These are phyloP conservation scores for Lizonia empirigonia DNA, from an alignment of 2,329 filamentous ascomycete species.

Conservation along the genomic window DNA sequence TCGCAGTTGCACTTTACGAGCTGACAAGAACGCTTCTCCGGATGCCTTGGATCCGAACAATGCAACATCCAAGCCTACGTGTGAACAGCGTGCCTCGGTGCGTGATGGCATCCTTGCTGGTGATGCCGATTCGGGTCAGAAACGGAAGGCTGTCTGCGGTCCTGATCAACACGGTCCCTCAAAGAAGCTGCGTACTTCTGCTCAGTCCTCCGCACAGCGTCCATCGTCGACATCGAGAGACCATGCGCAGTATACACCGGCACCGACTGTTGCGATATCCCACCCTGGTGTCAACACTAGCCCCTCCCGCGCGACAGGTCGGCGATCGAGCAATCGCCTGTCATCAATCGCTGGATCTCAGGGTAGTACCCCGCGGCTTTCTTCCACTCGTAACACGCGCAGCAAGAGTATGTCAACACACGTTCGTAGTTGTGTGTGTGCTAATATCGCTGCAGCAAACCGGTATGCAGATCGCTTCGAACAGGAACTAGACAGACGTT, in stretches of 20 bases:
- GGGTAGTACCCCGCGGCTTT: neutral
- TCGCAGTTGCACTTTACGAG: neutral
- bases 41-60: neutral
- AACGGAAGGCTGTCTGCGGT: neutral
- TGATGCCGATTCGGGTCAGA: neutral
- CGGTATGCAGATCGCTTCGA: constrained; percentile 3
- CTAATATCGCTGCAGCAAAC: neutral
- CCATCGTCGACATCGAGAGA: neutral
- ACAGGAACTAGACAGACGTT: constrained; percentile 8
- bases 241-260: neutral
- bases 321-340: neutral
- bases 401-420: constrained; percentile 4
- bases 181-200: neutral
- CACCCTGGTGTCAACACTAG: neutral
- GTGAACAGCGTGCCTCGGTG: neutral
- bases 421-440: neutral
- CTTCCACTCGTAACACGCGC: constrained; percentile 9
- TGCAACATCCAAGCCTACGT: neutral
- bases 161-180: neutral
- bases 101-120: neutral
- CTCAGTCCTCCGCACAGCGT: neutral
- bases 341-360: neutral
- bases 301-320: neutral
- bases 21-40: neutral
- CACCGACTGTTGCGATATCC: neutral